Evolutionary conservation across 495 filamentous ascomycete species (phyloP), one percentile per base, ranked within the genome.

Genomic region (Neurospora sp.): DNA sequence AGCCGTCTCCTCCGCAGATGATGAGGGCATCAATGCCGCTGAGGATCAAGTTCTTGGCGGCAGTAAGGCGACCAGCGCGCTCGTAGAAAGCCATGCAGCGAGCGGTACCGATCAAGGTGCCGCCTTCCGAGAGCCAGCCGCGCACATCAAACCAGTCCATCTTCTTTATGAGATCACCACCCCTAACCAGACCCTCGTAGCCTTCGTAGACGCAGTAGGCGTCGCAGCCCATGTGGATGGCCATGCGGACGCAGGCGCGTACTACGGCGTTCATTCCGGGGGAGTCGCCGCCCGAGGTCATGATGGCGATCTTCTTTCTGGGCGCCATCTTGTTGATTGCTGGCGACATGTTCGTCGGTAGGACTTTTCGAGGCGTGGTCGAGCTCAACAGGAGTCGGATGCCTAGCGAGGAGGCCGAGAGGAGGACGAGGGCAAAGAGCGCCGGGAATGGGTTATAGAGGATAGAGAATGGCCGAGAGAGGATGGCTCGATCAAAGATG

Each of bases 221-320:
- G 73, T 96, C 93, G 82, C 96, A 98, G 68, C 90, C 92, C 75
- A 90, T 86, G 79, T 93, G 89, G 74, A 98, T 93, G 38, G 93
- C 87, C 90, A 93, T 98, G 65, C 96, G 90, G 73, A 99, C 93
- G 42, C 98, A 94, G 48, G 96, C 96, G 61, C 96, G 88, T 10
- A 98, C 94, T 31, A 92, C 93, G 61, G 91, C 94, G 81, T 97
- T 98, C 96, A 99, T 99, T 76, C 96, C 96, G 5, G 96, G 96
- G 45, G 95, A 93, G 85, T 99, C 96, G 76, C 96, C 96, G 75
- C 96, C 96, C 74, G 92, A 96, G 74, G 96, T 99, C 91, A 99
- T 93, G 73, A 98, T 91, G 69, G 89, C 96, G 78, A 99, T 96
- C 75, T 91, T 89, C 84, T 95, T 94, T 79, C 89, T 90, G 17